Percentiles rank a stretch among this genome's conserved stretches.
Evolutionary conservation across 352 stramenopile genomes (phyloP).

Genomic region (Pythium insidiosum): DNA sequence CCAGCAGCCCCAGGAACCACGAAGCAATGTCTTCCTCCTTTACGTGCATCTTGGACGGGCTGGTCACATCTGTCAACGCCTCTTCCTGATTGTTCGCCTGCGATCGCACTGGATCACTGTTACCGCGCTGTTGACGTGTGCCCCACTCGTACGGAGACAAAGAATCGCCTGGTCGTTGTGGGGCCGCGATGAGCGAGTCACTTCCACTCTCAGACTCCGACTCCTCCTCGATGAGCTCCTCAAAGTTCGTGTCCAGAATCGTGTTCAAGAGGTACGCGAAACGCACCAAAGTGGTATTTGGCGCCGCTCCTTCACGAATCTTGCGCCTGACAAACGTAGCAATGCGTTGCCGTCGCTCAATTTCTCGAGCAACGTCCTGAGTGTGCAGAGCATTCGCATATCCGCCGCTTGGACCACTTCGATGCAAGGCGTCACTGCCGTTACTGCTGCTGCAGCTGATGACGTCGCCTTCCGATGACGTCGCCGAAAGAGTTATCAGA

Average conservation of each 20-base stretch:
- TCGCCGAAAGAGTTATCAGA: not conserved
- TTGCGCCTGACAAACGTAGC: slow-evolving; percentile 53
- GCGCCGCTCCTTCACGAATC: slow-evolving; percentile 49
- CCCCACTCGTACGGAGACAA: too few relatives aligned
- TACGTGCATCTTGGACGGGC: slow-evolving; percentile 20
- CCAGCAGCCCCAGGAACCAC: slow-evolving; percentile 59
- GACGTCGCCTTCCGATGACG: too few relatives aligned
- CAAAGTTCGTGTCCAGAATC: slow-evolving; percentile 67
- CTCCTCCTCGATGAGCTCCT: slow-evolving; percentile 29
- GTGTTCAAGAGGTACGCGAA: slow-evolving; percentile 52
- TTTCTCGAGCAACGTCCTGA: slow-evolving; percentile 21
- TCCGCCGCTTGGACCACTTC: not conserved
- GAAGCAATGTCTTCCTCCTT: slow-evolving; percentile 63
- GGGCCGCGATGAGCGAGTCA: not conserved
- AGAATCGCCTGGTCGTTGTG: slow-evolving; percentile 11
- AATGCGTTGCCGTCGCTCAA: slow-evolving; percentile 38
- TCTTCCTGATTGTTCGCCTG: slow-evolving; percentile 9
- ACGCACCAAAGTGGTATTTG: slow-evolving; percentile 59
- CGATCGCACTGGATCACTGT: not conserved
- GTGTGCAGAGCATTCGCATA: slow-evolving; percentile 7
- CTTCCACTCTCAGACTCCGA: not conserved
- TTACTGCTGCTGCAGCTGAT: not conserved
- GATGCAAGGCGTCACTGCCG: too few relatives aligned
- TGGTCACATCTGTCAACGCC: slow-evolving; percentile 4
- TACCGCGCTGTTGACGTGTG: too few relatives aligned